phyloP scores from a whole-genome alignment of 345 rosid species.

The Populus simonii region DNA sequence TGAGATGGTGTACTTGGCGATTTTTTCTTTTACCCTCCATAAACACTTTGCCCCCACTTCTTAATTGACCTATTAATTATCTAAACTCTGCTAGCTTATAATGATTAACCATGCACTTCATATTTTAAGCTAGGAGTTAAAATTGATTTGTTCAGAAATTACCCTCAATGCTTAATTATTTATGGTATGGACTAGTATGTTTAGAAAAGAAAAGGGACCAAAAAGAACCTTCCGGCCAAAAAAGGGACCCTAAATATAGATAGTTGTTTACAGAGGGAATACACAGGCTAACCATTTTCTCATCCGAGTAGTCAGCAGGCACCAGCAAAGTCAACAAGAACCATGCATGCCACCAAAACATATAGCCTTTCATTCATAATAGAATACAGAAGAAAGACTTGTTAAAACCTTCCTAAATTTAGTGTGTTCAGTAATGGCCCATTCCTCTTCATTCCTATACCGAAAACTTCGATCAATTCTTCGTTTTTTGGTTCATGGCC shows the following conservation, averaged over 20 bases:
- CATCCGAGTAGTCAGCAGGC: not conserved
- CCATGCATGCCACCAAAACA: not conserved
- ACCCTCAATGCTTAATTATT: not conserved
- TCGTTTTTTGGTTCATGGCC: slow-evolving; percentile 21
- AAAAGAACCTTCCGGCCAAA: not conserved
- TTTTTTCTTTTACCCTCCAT: not conserved
- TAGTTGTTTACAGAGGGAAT: not conserved
- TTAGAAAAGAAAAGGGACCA: not conserved
- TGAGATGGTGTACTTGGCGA: not conserved
- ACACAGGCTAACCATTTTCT: not conserved
- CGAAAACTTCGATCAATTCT: slow-evolving; percentile 32
- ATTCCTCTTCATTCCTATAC: slow-evolving; percentile 9
- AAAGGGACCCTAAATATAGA: not conserved
- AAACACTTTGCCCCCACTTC: not conserved
- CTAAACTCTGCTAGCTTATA: not conserved
- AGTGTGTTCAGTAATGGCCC: not conserved
- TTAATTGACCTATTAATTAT: not conserved
- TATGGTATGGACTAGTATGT: too few relatives aligned
- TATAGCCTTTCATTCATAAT: not conserved
- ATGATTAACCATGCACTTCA: not conserved
- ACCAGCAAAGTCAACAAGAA: not conserved
- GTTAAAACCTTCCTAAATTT: slow-evolving; percentile 25
- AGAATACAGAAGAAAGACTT: not conserved
- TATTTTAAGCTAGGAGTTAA: not conserved
- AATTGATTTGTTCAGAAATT: not conserved